A percentile compares a stretch with the other conserved stretches of the same genome.
Conservation (phyloP, 805 yeast species). For the Candida nanaspora region DNA sequence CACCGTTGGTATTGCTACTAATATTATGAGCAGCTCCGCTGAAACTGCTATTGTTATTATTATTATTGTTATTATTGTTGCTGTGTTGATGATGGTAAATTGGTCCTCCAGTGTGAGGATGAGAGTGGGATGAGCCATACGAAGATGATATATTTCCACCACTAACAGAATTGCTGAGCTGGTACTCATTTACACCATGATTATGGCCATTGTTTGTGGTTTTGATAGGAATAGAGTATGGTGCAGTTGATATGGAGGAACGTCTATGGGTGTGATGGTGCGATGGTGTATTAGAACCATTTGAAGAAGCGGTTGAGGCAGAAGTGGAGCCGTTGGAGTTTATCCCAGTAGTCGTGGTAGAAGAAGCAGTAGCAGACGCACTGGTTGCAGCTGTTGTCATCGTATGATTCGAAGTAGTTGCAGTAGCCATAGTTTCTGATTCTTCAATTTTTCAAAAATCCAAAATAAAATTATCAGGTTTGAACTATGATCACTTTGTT, state of each 20-base stretch:
- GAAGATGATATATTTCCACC: background rate
- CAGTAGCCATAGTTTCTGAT: too few relatives aligned
- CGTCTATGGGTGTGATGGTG: conserved; percentile 19
- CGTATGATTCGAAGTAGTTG: too few relatives aligned
- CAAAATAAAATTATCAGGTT: too few relatives aligned
- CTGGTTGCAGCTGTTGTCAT: too few relatives aligned
- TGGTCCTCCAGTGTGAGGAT: conserved; percentile 18
- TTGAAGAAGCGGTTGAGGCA: background rate
- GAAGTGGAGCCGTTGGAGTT: too few relatives aligned
- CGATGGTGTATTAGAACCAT: background rate
- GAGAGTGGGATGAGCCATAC: too few relatives aligned
- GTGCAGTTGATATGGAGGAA: conserved; percentile 29
- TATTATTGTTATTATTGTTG: conserved; percentile 7
- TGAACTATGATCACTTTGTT: too few relatives aligned
- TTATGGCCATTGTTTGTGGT: background rate
- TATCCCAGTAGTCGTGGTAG: too few relatives aligned
- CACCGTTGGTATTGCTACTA: background rate
- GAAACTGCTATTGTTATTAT: background rate
- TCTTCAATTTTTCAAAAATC: too few relatives aligned
- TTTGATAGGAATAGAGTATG: conserved; percentile 28
- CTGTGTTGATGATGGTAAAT: conserved; percentile 15
- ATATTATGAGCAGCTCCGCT: too few relatives aligned
- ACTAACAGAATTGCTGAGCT: background rate
- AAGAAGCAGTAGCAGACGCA: too few relatives aligned
- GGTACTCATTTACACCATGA: background rate